Evolutionary conservation across 1,284 basidiomycete genomes (phyloP).

Genomic region (Apiotrichum siamense): DNA sequence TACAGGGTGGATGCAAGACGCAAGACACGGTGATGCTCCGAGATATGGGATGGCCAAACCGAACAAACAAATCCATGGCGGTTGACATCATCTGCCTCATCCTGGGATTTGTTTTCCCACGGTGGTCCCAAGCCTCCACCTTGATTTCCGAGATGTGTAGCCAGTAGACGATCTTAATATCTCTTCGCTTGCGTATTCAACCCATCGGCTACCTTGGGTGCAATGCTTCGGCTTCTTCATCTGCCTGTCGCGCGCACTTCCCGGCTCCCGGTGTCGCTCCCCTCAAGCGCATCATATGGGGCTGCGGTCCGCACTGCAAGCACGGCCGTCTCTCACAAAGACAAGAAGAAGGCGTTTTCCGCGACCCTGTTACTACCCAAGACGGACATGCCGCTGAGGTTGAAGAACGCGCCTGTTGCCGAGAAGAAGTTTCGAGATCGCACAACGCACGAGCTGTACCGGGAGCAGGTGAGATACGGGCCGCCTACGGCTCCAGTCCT

Average conservation of each 20-base stretch:
- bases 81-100: too few species aligned
- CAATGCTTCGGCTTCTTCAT: constrained; percentile 12
- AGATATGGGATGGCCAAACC: too few species aligned
- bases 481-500: not conserved
- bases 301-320: not conserved
- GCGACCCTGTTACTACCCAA: constrained; percentile 76
- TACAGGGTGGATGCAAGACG: too few species aligned
- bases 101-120: too few species aligned
- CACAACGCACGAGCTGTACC: constrained; percentile 73
- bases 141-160: too few species aligned
- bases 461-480: constrained; percentile 64
- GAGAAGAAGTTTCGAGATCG: constrained; percentile 55
- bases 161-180: too few species aligned
- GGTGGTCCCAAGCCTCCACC: too few species aligned
- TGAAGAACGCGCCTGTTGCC: constrained; percentile 62
- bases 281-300: too few species aligned
- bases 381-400: constrained; percentile 72
- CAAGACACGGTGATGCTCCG: too few species aligned
- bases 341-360: constrained; percentile 50
- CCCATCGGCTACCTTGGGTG: too few species aligned
- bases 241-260: not conserved
- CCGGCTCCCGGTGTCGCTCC: not conserved
- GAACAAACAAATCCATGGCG: too few species aligned
- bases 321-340: constrained; percentile 3
- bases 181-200: too few species aligned